Base-by-base conservation (phyloP, 495 filamentous ascomycete genomes). In the Penicillium nucicola region DNA sequence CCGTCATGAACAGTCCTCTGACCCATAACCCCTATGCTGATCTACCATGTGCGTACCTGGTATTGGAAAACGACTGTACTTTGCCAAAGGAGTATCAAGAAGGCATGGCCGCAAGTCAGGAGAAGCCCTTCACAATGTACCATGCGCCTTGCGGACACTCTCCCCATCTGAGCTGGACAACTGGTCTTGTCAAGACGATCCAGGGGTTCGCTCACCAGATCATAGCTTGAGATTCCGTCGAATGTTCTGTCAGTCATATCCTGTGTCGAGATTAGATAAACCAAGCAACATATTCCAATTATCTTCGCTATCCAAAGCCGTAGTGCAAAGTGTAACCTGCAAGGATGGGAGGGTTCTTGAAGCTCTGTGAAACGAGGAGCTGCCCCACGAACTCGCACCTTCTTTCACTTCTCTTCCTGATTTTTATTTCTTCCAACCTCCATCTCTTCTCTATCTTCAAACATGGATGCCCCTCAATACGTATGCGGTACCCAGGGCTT, bases 11-110 rank as follows among this genome's bases (percentile, higher is more conserved):
- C 0, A 61, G 52, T 1, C 45, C 41, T 18, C 47, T 74, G 2
- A 67, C 64, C 3, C 66, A 71, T 36, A 55, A 71, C 46, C 52
- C 62, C 2, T 74, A 71, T 40, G 33, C 50, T 14, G 40, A 37
- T 0, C 36, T 74, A 10, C 70, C 68, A 0, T 69, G 65, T 42
- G 65, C 66, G 2, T 74, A 71, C 50, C 28, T 70, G 36, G 53
- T 68, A 13, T 23, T 61, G 1, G 66, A 69, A n/a, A 45, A 52
- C 0, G 68, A 73, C 43, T 17, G 19, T 1, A 57, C 43, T 4
- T 17, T 67, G 15, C 55, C 59, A 0, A 53, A 53, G 40, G 53
- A 52, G 14, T 67, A 65, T 34, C 65, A 70, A 31, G 63, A 70
- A 31, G 35, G 30, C 10, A 70, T 70, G 67, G 38, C 66, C 5